Conservation (phyloP, 2,329 filamentous ascomycete genomes). For the Metarhizium brunneum region DNA sequence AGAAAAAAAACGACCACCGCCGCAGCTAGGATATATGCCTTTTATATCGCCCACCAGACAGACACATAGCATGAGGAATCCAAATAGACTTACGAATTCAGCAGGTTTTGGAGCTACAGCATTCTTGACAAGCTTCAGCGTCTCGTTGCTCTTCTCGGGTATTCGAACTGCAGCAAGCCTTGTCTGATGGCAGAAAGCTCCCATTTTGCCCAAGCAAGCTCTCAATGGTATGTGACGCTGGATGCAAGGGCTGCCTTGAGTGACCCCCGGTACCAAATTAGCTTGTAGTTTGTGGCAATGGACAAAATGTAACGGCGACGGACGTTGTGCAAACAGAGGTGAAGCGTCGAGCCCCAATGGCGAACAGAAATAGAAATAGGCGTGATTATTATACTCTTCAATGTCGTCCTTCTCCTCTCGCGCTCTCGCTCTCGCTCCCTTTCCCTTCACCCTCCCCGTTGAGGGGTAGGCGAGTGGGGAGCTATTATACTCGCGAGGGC, state of each 20-base stretch:
- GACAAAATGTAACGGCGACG: no score
- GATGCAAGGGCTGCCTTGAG: no score
- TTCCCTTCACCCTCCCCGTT: not conserved
- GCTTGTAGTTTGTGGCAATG: no score
- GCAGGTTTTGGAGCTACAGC: not conserved
- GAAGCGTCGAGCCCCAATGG: not conserved
- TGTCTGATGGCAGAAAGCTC: constrained; percentile 4
- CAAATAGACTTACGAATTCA: constrained; percentile 7
- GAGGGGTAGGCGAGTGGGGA: constrained; percentile 4
- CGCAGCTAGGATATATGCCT: not conserved
- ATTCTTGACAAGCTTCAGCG: not conserved
- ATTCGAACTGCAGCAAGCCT: constrained; percentile 2
- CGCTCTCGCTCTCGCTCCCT: not conserved
- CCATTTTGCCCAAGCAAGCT: constrained; percentile 1
- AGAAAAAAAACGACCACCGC: not conserved
- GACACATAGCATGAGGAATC: no score
- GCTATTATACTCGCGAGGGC: constrained; percentile 4
- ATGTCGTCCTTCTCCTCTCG: not conserved
- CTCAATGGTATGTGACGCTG: not conserved
- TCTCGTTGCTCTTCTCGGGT: constrained; percentile 1
- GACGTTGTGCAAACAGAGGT: no score
- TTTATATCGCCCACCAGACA: not conserved
- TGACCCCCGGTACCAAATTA: no score
- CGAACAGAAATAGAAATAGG: not conserved
- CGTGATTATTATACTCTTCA: not conserved